Evolutionary conservation across 192 early-diverging fungal genomes (phyloP), one percentile per base, ranked within the genome.

Genomic region (Coemansia sp.): DNA sequence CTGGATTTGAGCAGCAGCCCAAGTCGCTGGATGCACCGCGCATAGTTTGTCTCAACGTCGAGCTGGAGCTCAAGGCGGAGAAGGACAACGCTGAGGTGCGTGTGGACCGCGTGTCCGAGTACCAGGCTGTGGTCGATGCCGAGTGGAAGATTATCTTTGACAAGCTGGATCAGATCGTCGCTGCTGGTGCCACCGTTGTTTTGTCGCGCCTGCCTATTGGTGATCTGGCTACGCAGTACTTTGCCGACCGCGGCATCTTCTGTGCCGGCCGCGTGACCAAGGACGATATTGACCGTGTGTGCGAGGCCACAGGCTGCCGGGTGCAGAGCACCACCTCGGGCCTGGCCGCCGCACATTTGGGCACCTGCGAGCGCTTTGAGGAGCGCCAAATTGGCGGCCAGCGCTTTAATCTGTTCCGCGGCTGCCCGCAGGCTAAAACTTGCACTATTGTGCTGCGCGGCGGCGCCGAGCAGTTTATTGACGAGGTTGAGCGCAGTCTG

Each of bases 91-190:
- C 97, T 24, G 97, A 99, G 87, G 97, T 99, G 60, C 85, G 97
- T 24, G 90, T 98, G 2, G 93, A 97, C 64, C 88, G 92, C 69
- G 97, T 98, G 14, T 76, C 91, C 74, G 97, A 99, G 66, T 99
- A 99, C 84, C 97, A 99, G 87, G 92, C 94, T 43, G 94, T 99
- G 67, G 97, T 99, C 15, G 97, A 99, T 68, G 97, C 97, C 50
- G 97, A 99, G 76, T 99, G 97, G 97, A 83, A 89, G 73, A 97
- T 99, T 71, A 99, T 99, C 75, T 99, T 94, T 83, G 91, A 97
- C 62, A 99, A 99, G 82, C 84, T 99, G 17, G 95, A 97, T 66
- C 91, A 90, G 45, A 98, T 99, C 73, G 88, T 96, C 27, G 86
- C 86, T 11, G 93, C 94, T 51, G 97, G 95, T 61, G 97, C 97